These are phyloP conservation scores for Nothophoma quercina DNA, from an alignment of 2,329 filamentous ascomycete genomes.

Conservation along the genomic window DNA sequence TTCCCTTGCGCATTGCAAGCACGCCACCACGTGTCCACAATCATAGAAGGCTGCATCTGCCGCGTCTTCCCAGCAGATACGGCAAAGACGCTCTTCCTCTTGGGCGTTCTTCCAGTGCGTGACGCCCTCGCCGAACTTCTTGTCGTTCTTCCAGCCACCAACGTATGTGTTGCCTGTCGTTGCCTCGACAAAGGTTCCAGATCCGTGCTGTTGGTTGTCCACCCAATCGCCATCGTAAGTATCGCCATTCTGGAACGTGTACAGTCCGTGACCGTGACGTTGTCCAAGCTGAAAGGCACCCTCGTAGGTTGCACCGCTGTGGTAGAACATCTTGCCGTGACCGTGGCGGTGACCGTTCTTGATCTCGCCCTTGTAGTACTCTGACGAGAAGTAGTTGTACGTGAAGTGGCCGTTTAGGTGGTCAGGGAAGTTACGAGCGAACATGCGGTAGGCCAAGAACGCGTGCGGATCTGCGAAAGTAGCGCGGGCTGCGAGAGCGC, in stretches of 20 bases:
- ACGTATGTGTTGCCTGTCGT: slow-evolving; percentile 67
- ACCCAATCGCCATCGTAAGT: slow-evolving; percentile 65
- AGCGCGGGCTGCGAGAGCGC: slow-evolving; percentile 41
- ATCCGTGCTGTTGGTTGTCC: slow-evolving; percentile 70
- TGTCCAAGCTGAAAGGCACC: slow-evolving; percentile 62
- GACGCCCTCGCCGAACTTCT: slow-evolving; percentile 67
- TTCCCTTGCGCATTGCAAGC: slow-evolving; percentile 65
- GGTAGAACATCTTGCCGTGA: slow-evolving; percentile 61
- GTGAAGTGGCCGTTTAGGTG: slow-evolving; percentile 55
- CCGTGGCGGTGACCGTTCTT: slow-evolving; percentile 61
- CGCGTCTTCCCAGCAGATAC: slow-evolving; percentile 68
- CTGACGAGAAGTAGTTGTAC: slow-evolving; percentile 61
- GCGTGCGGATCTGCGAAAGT: slow-evolving; percentile 46
- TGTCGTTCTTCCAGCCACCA: slow-evolving; percentile 67
- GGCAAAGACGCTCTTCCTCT: slow-evolving; percentile 65
- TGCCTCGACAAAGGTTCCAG: slow-evolving; percentile 64
- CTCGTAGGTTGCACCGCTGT: slow-evolving; percentile 63
- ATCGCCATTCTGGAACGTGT: slow-evolving; percentile 70
- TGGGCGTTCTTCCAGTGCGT: slow-evolving; percentile 69
- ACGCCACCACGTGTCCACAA: slow-evolving; percentile 70
- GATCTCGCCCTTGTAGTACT: slow-evolving; percentile 63
- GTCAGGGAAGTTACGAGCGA: slow-evolving; percentile 54
- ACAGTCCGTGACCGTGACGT: slow-evolving; percentile 64
- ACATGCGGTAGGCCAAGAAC: slow-evolving; percentile 54
- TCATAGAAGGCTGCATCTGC: slow-evolving; percentile 68